phyloP scores from a whole-genome alignment of 1,284 basidiomycete species.

The Cystobasidium sp. region DNA sequence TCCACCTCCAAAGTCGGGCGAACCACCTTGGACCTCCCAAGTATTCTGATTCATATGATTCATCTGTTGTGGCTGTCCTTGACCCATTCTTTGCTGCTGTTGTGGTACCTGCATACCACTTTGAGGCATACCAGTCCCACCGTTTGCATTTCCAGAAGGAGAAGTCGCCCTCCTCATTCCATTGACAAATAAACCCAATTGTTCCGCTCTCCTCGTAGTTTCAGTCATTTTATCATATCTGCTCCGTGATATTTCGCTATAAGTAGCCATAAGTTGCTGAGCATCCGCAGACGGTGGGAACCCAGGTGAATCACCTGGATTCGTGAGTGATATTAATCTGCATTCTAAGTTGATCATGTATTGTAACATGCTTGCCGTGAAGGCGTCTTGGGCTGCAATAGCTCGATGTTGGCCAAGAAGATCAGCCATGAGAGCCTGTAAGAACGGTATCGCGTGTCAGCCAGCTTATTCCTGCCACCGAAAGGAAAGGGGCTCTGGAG shows the following conservation, averaged over 20 bases:
- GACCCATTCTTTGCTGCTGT: no score
- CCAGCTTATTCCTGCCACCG: neutral
- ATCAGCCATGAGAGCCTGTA: conserved; percentile 41
- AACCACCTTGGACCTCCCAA: neutral
- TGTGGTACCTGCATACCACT: no score
- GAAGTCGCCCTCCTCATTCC: conserved; percentile 47
- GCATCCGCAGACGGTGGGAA: conserved; percentile 63
- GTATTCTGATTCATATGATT: neutral
- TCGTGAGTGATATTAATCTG: conserved; percentile 51
- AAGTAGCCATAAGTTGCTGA: conserved; percentile 65
- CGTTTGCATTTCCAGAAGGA: conserved; percentile 8
- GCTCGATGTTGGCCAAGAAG: conserved; percentile 40
- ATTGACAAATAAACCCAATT: conserved; percentile 47
- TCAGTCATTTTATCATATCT: conserved; percentile 74
- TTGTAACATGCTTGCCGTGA: conserved; percentile 80
- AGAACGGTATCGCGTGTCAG: neutral
- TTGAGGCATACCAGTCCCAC: no score
- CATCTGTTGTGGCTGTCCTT: neutral
- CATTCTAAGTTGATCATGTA: conserved; percentile 76
- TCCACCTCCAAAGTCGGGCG: neutral
- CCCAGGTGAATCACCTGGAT: conserved; percentile 35
- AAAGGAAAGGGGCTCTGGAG: neutral
- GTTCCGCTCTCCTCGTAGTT: conserved; percentile 65
- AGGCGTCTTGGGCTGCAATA: conserved; percentile 80
- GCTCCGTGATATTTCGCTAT: conserved; percentile 66